phyloP scores from a whole-genome alignment of 2,329 filamentous ascomycete species.

The Claviceps digitariae region DNA sequence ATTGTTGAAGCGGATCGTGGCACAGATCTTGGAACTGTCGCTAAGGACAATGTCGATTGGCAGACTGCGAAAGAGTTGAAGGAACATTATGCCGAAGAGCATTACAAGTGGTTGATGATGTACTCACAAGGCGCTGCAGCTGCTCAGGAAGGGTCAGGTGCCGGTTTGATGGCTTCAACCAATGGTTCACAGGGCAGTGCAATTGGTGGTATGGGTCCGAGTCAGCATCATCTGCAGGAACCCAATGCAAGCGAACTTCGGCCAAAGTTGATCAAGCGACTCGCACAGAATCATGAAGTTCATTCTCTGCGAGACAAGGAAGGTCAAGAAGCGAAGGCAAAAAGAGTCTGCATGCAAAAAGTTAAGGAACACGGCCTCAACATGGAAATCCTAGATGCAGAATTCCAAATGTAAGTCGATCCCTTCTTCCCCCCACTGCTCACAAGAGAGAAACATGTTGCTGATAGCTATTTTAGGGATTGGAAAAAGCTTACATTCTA shows the following conservation, averaged over 20 bases:
- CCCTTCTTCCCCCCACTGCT: not conserved
- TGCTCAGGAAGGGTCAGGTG: slow-evolving; percentile 45
- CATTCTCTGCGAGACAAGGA: slow-evolving; percentile 86
- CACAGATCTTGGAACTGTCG: slow-evolving; percentile 87
- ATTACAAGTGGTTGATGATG: slow-evolving; percentile 98
- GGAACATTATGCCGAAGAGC: slow-evolving; percentile 83
- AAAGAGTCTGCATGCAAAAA: slow-evolving; percentile 92
- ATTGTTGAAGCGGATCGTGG: slow-evolving; percentile 96
- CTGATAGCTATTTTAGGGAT: slow-evolving; percentile 48
- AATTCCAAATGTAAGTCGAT: slow-evolving; percentile 86
- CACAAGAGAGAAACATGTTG: not conserved
- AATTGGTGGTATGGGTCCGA: slow-evolving; percentile 65
- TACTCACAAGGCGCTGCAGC: slow-evolving; percentile 70
- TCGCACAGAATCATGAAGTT: slow-evolving; percentile 85
- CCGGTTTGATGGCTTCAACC: slow-evolving; percentile 49
- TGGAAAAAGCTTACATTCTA: slow-evolving; percentile 99
- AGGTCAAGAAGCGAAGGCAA: slow-evolving; percentile 93
- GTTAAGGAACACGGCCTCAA: slow-evolving; percentile 87
- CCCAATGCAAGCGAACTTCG: slow-evolving; percentile 64
- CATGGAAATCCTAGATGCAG: slow-evolving; percentile 97
- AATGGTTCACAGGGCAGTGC: slow-evolving; percentile 55
- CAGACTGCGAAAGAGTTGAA: slow-evolving; percentile 79
- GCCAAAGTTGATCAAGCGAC: slow-evolving; percentile 90
- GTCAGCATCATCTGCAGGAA: slow-evolving; percentile 60
- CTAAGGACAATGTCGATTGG: slow-evolving; percentile 76